These are phyloP conservation scores for Mucor irregularis DNA, from an alignment of 371 early-diverging fungal species.

Conservation along the genomic window DNA sequence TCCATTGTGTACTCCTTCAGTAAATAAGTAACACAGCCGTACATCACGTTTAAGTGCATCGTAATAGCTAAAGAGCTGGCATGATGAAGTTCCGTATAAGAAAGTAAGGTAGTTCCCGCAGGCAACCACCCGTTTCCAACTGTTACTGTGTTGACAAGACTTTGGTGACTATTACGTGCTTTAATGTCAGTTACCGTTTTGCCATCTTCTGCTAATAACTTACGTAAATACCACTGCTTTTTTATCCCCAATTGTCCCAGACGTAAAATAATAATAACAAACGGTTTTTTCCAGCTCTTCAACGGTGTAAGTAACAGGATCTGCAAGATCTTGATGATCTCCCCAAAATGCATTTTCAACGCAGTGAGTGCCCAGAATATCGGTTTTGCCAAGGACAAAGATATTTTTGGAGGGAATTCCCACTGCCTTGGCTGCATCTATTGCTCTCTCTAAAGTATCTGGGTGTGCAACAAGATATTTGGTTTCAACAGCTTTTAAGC, in stretches of 20 bases:
- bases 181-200: too few relatives aligned
- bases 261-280: conserved; percentile 26
- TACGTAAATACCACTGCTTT: conserved; percentile 18
- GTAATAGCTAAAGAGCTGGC: conserved; percentile 1
- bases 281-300: conserved; percentile 13
- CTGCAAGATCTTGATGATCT: conserved; percentile 3
- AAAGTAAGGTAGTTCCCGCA: neutral
- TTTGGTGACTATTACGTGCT: too few relatives aligned
- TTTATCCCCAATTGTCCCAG: conserved; percentile 34
- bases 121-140: neutral
- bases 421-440: conserved; percentile 50
- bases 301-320: conserved; percentile 3
- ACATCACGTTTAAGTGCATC: neutral
- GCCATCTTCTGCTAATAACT: too few relatives aligned
- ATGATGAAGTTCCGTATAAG: conserved; percentile 15
- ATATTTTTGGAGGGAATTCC: conserved; percentile 49
- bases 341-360: conserved; percentile 16
- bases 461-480: conserved; percentile 31
- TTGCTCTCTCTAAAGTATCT: conserved; percentile 35
- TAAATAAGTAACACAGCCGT: conserved; percentile 1
- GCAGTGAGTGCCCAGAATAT: conserved; percentile 24
- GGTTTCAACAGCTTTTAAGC: conserved; percentile 65
- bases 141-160: neutral
- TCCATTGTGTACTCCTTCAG: conserved; percentile 66
- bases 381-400: conserved; percentile 49